Evolutionary conservation across 805 yeast species (phyloP), one percentile per base, ranked within the genome.

Genomic region (Saturnispora mendoncae): DNA sequence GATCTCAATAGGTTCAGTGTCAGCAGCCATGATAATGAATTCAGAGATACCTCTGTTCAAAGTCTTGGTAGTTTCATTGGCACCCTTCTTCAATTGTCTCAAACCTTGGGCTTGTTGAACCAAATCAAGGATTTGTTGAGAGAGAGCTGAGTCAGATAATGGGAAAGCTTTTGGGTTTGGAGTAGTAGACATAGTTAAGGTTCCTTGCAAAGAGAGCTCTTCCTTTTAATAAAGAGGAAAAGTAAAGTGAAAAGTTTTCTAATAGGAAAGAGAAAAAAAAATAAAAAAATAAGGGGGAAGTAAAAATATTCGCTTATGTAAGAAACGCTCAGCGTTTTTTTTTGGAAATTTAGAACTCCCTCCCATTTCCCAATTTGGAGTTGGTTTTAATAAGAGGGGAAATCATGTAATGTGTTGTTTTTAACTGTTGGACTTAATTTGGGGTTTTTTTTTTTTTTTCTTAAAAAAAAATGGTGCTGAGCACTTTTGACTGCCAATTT

Each of bases 21-120:
- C 99, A 57, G 98, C 99, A 53, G 99, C 98, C 97, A 92, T 86
- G 72, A 90, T 85, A 68, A 90, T 88, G 76, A 90, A 90, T 73
- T 90, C 98, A 58, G 97, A 84, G 61, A 90, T 90, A 80, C 98
- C 98, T 76, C 97, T 84, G 84, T 90, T 90, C 71, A 90, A 78
- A 58, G 97, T 90, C 78, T 90, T 90, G 71, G 97, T 92, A 61
- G 97, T 95, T 74, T 92, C 99, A 68, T 92, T 92, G 56, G 99
- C 98, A 70, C 99, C 99, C 70, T 92, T 92, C 78, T 92, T 92
- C 68, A 92, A 79, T 72, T 92, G 99, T 76, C 97, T 87, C 65
- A 92, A 78, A 72, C 84, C 87, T 60, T 94, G 88, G 48, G 97
- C 86, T 74, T 92, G 98, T 73, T 92, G 98, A 58, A 85, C 92